Evolutionary conservation across 2,329 filamentous ascomycete genomes (phyloP), one percentile per base, ranked within the genome.

Genomic region (Penicillium sp.): DNA sequence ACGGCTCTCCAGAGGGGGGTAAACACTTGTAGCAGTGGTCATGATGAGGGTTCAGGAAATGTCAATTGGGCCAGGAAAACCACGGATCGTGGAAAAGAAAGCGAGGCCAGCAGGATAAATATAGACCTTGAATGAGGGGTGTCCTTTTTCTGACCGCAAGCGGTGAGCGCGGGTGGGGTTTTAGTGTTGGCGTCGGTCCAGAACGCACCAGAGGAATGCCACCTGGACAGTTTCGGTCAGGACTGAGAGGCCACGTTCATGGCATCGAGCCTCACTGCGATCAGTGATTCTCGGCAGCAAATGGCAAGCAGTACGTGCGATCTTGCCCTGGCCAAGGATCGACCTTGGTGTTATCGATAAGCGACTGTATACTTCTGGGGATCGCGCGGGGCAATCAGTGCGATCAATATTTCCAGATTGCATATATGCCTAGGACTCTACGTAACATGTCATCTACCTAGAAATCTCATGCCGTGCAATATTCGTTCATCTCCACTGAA

Each of bases 1-100:
- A 54, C 93, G 87, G 59, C 91, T 77, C 65, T 84, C 79, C 53
- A 97, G 80, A 48, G 88, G 80, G 41, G 89, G 84, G 70, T 83
- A 86, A 23, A 61, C 43, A 36, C 59, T 53, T 21, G 58, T 50
- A 37, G 59, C 60, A 41, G 57, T 59, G 9, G 59, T 58, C 48
- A 54, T 56, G 30, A 28, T 51, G 40, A 8, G 14, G n/a, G 21
- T 11, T 27, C 18, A 31, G 4, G 8, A 30, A 37, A 8, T 37
- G 25, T 27, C 14, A 28, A 21, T 31, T 36, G 10, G 29, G 28
- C 20, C 37, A 42, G 32, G 21, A 26, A 47, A 44, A n/a, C 17
- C 26, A 39, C 27, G 11, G 14, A 27, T n/a, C 5, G 25, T 7
- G 10, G n/a, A 40, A 35, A 16, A 31, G 45, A 42, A 39, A 32